phyloP scores from a whole-genome alignment of 2,329 filamentous ascomycete species.

The Aspergillus sp. region DNA sequence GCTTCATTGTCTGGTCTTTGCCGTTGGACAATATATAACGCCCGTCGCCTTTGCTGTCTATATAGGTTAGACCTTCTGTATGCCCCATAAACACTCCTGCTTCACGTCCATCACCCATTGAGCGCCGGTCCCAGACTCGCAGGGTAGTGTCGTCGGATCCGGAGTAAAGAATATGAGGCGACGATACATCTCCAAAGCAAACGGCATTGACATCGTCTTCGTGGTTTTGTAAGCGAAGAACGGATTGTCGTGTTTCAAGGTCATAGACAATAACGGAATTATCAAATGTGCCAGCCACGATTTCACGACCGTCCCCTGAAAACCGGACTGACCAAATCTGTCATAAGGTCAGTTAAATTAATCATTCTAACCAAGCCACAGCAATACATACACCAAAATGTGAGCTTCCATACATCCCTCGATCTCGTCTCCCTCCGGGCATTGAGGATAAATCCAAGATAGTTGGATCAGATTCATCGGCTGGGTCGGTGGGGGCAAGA shows the following conservation, averaged over 20 bases:
- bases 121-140: conserved; percentile 91
- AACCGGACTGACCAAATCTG: conserved; percentile 88
- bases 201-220: conserved; percentile 91
- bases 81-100: conserved; percentile 63
- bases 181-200: conserved; percentile 83
- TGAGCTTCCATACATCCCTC: conserved; percentile 27
- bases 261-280: conserved; percentile 85
- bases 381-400: conserved; percentile 40
- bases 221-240: conserved; percentile 75
- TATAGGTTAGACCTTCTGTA: conserved; percentile 61
- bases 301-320: conserved; percentile 82
- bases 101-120: conserved; percentile 57
- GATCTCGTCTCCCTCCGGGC: conserved; percentile 36
- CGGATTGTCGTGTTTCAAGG: conserved; percentile 70
- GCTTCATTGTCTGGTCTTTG: conserved; percentile 95
- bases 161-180: conserved; percentile 91
- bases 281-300: conserved; percentile 82
- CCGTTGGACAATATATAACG: conserved; percentile 90
- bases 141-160: conserved; percentile 91
- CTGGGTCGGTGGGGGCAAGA: conserved; percentile 80
- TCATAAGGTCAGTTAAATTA: conserved; percentile 15
- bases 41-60: conserved; percentile 78
- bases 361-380: background rate
- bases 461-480: conserved; percentile 73
- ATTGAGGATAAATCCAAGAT: conserved; percentile 65